phyloP scores from a whole-genome alignment of 306 rosid species.

The Lathyrus tuberosus region DNA sequence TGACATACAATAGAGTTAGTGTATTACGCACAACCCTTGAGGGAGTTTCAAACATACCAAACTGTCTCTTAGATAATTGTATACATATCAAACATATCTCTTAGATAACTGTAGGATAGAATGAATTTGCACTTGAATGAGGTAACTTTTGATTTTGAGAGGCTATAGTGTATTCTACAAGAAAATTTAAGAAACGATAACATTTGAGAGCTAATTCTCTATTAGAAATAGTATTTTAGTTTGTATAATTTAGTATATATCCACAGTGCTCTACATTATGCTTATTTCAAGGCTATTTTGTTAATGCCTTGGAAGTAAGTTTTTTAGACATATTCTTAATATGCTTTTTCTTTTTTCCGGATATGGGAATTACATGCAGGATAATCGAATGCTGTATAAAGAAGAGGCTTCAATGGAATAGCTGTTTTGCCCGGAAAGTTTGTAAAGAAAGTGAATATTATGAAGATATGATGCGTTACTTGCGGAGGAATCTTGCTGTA shows the following conservation, averaged over 20 bases:
- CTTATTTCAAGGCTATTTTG: conserved; percentile 16
- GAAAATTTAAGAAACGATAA: conserved; percentile 17
- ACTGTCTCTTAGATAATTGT: no score
- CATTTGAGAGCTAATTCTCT: conserved; percentile 7
- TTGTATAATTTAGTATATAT: conserved; percentile 17
- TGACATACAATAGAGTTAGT: background rate
- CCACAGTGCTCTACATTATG: background rate
- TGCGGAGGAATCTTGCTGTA: conserved; percentile 89
- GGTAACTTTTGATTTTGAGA: conserved; percentile 26
- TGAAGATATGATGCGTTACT: conserved; percentile 93
- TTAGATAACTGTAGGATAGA: conserved; percentile 3
- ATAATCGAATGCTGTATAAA: conserved; percentile 74
- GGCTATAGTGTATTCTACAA: background rate
- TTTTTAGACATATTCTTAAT: conserved; percentile 10
- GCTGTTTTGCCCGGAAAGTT: conserved; percentile 83
- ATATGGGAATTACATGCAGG: conserved; percentile 58
- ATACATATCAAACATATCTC: background rate
- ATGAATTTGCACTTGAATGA: conserved; percentile 12
- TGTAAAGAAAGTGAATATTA: conserved; percentile 93
- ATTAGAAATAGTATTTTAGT: background rate
- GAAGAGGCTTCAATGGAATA: conserved; percentile 94
- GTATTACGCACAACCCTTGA: conserved; percentile 1
- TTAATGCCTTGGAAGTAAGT: conserved; percentile 24
- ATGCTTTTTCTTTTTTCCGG: conserved; percentile 14
- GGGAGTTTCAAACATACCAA: conserved; percentile 1